These are phyloP conservation scores for Sapria himalayana DNA, from an alignment of 345 rosid species.

Conservation along the genomic window DNA sequence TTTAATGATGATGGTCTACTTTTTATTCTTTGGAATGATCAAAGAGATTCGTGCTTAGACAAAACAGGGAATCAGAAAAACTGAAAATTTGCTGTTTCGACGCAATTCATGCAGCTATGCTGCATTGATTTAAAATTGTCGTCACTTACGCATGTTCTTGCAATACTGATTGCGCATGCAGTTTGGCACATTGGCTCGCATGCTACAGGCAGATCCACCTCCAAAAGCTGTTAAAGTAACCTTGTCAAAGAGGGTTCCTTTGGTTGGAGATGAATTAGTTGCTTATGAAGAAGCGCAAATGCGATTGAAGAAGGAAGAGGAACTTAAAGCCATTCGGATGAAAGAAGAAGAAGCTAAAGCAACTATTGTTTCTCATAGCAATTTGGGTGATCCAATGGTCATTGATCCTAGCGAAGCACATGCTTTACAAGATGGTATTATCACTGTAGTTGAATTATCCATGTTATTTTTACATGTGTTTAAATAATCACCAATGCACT, in stretches of 20 bases:
- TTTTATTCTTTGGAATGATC: too few species aligned
- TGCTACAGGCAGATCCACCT: constrained; percentile 98
- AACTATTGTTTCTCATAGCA: constrained; percentile 30
- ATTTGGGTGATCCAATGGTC: constrained; percentile 62
- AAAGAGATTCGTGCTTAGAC: too few species aligned
- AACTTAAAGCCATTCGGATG: constrained; percentile 57
- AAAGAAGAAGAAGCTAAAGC: constrained; percentile 78
- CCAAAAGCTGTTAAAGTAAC: constrained; percentile 93
- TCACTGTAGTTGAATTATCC: too few species aligned
- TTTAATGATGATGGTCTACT: too few species aligned
- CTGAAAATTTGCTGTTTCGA: too few species aligned
- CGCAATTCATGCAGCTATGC: too few species aligned
- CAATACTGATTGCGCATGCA: constrained; percentile 15
- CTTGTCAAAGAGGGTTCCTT: constrained; percentile 86
- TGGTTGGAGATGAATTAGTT: constrained; percentile 90
- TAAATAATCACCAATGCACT: too few species aligned
- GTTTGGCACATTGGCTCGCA: constrained; percentile 91
- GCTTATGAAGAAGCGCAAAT: constrained; percentile 95
- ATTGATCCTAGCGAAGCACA: constrained; percentile 35
- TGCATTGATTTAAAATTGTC: too few species aligned
- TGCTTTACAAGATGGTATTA: constrained; percentile 42
- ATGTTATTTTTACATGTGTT: too few species aligned
- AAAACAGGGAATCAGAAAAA: too few species aligned
- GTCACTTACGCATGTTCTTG: constrained; percentile 2
- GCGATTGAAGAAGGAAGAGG: constrained; percentile 71